These are phyloP conservation scores for Annona cherimola DNA, from an alignment of 164 flowering plant species.

Conservation along the genomic window DNA sequence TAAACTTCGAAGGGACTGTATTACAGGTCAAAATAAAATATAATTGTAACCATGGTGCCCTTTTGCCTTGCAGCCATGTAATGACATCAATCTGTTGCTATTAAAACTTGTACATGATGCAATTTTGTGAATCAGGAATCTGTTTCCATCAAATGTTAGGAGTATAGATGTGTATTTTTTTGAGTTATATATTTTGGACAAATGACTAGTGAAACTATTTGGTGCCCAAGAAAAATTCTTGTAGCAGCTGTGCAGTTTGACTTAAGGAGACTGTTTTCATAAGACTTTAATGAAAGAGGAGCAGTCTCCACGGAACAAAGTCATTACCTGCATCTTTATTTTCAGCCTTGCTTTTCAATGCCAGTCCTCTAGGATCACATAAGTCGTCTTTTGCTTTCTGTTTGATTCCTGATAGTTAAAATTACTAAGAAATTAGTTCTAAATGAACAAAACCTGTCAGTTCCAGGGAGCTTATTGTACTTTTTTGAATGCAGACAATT, in stretches of 20 bases:
- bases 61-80: background rate
- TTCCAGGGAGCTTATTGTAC: background rate
- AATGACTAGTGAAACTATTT: too few relatives aligned
- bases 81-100: too few relatives aligned
- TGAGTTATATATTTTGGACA: too few relatives aligned
- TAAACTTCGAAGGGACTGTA: background rate
- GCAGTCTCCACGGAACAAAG: background rate
- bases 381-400: background rate
- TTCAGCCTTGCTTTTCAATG: background rate
- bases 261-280: too few relatives aligned
- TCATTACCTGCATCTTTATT: background rate
- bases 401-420: background rate
- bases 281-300: too few relatives aligned
- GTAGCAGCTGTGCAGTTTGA: too few relatives aligned
- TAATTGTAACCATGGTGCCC: background rate
- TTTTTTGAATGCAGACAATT: slow-evolving; percentile 59
- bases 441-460: background rate
- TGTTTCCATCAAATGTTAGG: background rate
- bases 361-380: background rate
- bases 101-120: too few relatives aligned
- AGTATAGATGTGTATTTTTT: too few relatives aligned
- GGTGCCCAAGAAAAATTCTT: too few relatives aligned
- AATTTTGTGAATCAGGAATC: background rate
- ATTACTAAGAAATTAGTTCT: too few relatives aligned
- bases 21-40: background rate